Conservation (phyloP, 352 stramenopile species). For the Pythium chondricola region DNA sequence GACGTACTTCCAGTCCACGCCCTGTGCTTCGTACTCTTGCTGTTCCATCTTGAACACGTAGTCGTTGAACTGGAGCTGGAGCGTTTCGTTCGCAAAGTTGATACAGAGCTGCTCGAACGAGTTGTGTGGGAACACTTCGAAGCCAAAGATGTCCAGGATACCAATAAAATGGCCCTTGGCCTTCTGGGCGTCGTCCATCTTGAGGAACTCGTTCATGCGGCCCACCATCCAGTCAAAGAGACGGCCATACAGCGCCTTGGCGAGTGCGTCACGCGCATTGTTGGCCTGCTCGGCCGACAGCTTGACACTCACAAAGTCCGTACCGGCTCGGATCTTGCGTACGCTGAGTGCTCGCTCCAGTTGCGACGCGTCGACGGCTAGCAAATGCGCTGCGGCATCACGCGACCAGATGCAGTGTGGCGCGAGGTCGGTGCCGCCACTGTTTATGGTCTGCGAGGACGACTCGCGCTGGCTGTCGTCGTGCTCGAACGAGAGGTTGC, state of each 20-base stretch:
- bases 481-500: slow-evolving; percentile 84
- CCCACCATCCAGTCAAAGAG: slow-evolving; percentile 90
- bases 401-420: slow-evolving; percentile 64
- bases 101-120: slow-evolving; percentile 90
- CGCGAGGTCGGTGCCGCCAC: slow-evolving; percentile 38
- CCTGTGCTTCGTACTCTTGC: slow-evolving; percentile 76
- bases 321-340: slow-evolving; percentile 72
- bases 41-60: slow-evolving; percentile 87
- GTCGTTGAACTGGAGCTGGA: slow-evolving; percentile 87
- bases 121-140: slow-evolving; percentile 89
- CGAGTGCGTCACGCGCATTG: slow-evolving; percentile 74
- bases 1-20: slow-evolving; percentile 82
- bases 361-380: slow-evolving; percentile 64
- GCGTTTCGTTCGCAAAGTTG: slow-evolving; percentile 87
- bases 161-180: slow-evolving; percentile 78
- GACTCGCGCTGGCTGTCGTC: slow-evolving; percentile 53
- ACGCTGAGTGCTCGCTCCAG: slow-evolving; percentile 71
- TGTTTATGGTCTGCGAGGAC: slow-evolving; percentile 15
- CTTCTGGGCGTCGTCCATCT: slow-evolving; percentile 72
- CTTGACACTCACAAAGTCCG: slow-evolving; percentile 83
- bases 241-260: slow-evolving; percentile 83
- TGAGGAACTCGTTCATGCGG: slow-evolving; percentile 81
- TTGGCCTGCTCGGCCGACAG: slow-evolving; percentile 77
- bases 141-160: slow-evolving; percentile 91
- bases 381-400: slow-evolving; percentile 58